phyloP scores from a whole-genome alignment of 2,329 filamentous ascomycete genomes.

The Aspergillus phoenicis region DNA sequence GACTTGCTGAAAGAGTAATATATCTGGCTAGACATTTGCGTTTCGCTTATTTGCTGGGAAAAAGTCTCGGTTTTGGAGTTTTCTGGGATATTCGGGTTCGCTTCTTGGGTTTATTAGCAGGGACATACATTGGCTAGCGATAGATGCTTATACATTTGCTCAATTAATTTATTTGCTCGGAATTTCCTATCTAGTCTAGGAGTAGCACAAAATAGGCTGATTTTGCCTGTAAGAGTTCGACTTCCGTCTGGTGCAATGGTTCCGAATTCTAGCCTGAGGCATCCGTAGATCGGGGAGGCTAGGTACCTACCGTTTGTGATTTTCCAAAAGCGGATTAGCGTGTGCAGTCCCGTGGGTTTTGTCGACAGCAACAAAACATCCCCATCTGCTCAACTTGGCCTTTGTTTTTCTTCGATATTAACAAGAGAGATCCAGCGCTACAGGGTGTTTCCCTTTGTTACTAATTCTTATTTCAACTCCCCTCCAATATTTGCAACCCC shows the following conservation, averaged over 20 bases:
- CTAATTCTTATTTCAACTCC: neutral
- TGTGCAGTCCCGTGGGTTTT: slow-evolving; percentile 28
- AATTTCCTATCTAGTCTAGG: too few species aligned
- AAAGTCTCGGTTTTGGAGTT: slow-evolving; percentile 8
- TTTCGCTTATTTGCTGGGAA: slow-evolving; percentile 4
- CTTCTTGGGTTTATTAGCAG: slow-evolving; percentile 2
- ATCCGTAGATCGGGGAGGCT: slow-evolving; percentile 5
- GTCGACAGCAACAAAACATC: slow-evolving; percentile 31
- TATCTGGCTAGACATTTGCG: slow-evolving; percentile 2
- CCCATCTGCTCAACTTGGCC: slow-evolving; percentile 12
- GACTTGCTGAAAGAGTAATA: slow-evolving; percentile 51
- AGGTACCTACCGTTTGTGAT: slow-evolving; percentile 25
- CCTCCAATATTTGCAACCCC: slow-evolving; percentile 3
- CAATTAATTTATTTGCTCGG: neutral
- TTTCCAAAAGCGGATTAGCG: slow-evolving; percentile 25
- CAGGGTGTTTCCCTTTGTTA: slow-evolving; percentile 6
- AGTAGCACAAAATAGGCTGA: neutral
- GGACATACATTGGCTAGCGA: slow-evolving; percentile 22
- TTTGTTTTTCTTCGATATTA: slow-evolving; percentile 19
- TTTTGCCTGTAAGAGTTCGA: neutral
- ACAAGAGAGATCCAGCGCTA: slow-evolving; percentile 12
- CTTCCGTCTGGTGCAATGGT: neutral
- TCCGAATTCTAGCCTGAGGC: slow-evolving; percentile 4
- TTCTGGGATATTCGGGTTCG: neutral
- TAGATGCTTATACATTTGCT: slow-evolving; percentile 12